Evolutionary conservation across 108 stramenopile genomes (phyloP), one percentile per base, ranked within the genome.

Genomic region (Skeletonema potamos): DNA sequence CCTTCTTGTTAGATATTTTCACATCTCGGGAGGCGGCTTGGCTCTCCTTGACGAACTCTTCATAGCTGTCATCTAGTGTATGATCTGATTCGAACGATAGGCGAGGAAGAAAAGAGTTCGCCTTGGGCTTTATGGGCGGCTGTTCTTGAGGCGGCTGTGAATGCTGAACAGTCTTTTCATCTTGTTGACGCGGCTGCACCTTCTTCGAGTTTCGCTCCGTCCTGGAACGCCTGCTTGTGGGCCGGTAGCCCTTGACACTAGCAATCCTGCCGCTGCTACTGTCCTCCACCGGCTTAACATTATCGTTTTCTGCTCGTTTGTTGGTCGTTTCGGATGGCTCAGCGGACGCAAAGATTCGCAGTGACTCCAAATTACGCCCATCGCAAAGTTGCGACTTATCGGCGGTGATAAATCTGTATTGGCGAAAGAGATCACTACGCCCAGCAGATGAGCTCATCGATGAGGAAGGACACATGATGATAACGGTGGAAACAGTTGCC

Each of bases 341-440:
- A 17, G 58, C 29, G 17, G 32, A 11, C 37, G 11, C 12, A 18
- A 17, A 32, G 6, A 29, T 13, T 28, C 69, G 33, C 3, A 60
- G 7, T 30, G 20, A n/a, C 36, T 70, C 69, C 69, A 57, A 70
- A 17, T 43, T 70, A 4, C 69, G 18, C 10, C 69, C 69, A 37
- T 70, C 69, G 41, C 69, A 70, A 17, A 70, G 58, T 30, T 70
- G 69, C 10, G 58, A 60, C n/a, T 17, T 46, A 39, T 70, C 69
- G 1, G 58, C 69, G 8, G 69, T 70, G 57, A 20, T 13, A 27
- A 58, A 33, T 36, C 58, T 70, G 39, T 70, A 51, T 18, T 9
- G 5, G 6, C 20, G 18, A 8, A 51, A 51, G 18, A 51, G 6
- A 51, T 22, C 48, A 51, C 48, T 51, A 8, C 6, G 18, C 20